Evolutionary conservation across 176 grass and related monocot species (phyloP).

Genomic region (Rhynchospora tenuis): DNA sequence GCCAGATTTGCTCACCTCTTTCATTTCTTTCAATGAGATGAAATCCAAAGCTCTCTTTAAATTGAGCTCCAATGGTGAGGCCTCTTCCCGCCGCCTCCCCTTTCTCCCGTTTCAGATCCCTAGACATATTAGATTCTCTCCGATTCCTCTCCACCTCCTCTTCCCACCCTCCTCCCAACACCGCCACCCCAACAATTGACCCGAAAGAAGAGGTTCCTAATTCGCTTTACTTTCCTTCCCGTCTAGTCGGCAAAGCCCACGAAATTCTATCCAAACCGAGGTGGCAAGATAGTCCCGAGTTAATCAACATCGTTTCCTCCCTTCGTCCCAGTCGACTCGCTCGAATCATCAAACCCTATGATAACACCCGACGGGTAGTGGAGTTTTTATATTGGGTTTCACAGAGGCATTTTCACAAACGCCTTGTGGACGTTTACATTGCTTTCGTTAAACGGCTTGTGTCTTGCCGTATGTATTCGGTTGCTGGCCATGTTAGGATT

Average conservation of each 20-base stretch:
- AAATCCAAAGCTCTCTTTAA: not conserved
- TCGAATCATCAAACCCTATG: constrained; percentile 31
- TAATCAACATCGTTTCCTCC: constrained; percentile 22
- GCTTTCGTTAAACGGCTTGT: constrained; percentile 30
- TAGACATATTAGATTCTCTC: not conserved
- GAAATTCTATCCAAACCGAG: constrained; percentile 27
- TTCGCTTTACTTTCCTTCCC: constrained; percentile 19
- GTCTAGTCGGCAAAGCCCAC: constrained; percentile 21
- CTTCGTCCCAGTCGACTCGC: constrained; percentile 22
- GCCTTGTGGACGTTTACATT: constrained; percentile 12
- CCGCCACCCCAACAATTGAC: not conserved
- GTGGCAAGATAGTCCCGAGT: constrained; percentile 29
- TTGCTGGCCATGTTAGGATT: constrained; percentile 13
- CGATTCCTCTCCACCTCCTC: not conserved
- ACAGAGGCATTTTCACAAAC: constrained; percentile 30
- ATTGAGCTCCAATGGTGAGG: constrained; percentile 22
- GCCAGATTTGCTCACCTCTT: not conserved
- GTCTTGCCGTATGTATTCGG: constrained; percentile 4
- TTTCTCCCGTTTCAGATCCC: constrained; percentile 20
- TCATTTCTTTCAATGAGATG: constrained; percentile 8
- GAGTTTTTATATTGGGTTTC: constrained; percentile 37
- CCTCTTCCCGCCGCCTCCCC: not conserved
- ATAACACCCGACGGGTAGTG: not conserved
- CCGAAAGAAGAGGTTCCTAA: not conserved
- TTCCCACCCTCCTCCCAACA: not conserved